phyloP scores from a whole-genome alignment of 371 early-diverging fungal species.

The Saksenaea vasiformis region DNA sequence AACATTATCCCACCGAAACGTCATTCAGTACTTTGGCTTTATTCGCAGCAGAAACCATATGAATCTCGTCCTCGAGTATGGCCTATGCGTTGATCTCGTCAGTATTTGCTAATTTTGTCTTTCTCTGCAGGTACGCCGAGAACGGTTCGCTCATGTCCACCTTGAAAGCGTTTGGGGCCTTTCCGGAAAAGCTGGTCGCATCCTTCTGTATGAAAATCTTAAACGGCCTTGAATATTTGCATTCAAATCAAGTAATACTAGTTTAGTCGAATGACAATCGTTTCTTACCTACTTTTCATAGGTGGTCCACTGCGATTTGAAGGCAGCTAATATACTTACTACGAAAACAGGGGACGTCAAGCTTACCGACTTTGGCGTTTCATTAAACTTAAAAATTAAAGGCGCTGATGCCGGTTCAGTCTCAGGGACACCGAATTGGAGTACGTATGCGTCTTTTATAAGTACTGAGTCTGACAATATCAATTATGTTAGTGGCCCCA shows the following conservation, averaged over 20 bases:
- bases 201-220: constrained; percentile 91
- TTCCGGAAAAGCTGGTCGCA: constrained; percentile 92
- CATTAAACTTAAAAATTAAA: constrained; percentile 76
- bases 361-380: constrained; percentile 95
- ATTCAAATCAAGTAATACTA: constrained; percentile 64
- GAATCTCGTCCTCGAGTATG: constrained; percentile 87
- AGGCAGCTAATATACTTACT: constrained; percentile 93
- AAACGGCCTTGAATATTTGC: constrained; percentile 89
- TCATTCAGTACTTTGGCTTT: constrained; percentile 88
- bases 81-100: neutral
- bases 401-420: constrained; percentile 65
- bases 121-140: constrained; percentile 69
- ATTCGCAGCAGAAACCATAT: constrained; percentile 71
- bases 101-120: neutral
- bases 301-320: constrained; percentile 96
- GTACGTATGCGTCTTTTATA: constrained; percentile 41
- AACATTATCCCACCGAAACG: constrained; percentile 75
- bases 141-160: constrained; percentile 92
- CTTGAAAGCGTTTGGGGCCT: constrained; percentile 87
- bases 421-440: constrained; percentile 96
- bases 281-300: constrained; percentile 9
- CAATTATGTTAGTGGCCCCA: constrained; percentile 83
- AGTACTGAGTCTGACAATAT: neutral
- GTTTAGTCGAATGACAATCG: neutral
- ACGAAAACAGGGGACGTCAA: constrained; percentile 94